Percentiles rank a stretch among this genome's conserved stretches.
Conservation (phyloP, 352 stramenopile genomes). For the Globisporangium splendens region DNA sequence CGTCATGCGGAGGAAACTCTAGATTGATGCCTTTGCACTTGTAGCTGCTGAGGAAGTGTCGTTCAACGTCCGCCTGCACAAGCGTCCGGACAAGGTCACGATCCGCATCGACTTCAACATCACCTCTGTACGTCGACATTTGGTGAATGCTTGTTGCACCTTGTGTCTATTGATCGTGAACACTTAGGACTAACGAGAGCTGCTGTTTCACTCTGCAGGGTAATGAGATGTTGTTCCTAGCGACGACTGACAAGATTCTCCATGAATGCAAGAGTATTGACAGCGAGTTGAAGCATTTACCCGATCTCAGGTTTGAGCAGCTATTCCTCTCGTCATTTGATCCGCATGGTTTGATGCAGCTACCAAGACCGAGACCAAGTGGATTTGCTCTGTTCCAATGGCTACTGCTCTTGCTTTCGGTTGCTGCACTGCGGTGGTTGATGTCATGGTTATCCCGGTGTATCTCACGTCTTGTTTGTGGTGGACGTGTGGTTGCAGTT, state of each 20-base stretch:
- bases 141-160: neutral
- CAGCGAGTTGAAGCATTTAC: slow-evolving; percentile 51
- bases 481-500: slow-evolving; percentile 24
- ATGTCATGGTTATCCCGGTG: neutral
- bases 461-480: slow-evolving; percentile 12
- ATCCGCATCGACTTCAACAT: slow-evolving; percentile 77
- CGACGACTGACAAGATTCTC: slow-evolving; percentile 59
- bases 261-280: slow-evolving; percentile 60
- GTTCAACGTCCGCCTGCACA: slow-evolving; percentile 59
- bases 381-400: slow-evolving; percentile 5
- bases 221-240: slow-evolving; percentile 62
- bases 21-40: slow-evolving; percentile 68
- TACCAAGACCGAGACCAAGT: slow-evolving; percentile 3
- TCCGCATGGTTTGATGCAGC: slow-evolving; percentile 15
- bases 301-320: slow-evolving; percentile 54
- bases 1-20: slow-evolving; percentile 4
- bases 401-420: slow-evolving; percentile 1
- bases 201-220: slow-evolving; percentile 24
- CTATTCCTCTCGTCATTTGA: slow-evolving; percentile 14
- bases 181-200: neutral
- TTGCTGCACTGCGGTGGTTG: slow-evolving; percentile 20
- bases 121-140: slow-evolving; percentile 32
- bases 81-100: slow-evolving; percentile 37
- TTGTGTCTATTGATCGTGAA: slow-evolving; percentile 18
- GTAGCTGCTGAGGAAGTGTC: slow-evolving; percentile 64